Conservation (phyloP, 352 stramenopile genomes). For the Globisporangium nodosum region DNA sequence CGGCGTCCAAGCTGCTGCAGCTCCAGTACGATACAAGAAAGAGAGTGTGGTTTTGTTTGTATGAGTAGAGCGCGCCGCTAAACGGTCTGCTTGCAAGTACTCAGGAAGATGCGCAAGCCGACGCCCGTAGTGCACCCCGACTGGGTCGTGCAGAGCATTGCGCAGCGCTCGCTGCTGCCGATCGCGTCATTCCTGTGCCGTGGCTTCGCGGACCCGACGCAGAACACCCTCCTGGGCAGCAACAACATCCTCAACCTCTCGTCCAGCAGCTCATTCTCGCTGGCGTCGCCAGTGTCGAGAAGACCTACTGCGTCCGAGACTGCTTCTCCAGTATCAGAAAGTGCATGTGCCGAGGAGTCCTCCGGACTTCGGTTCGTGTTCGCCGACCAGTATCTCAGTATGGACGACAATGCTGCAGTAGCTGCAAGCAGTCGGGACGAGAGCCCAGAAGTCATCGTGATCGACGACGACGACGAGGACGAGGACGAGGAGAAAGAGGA, state of each 20-base stretch:
- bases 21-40: slow-evolving; percentile 39
- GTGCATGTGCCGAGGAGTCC: background rate
- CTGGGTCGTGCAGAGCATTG: slow-evolving; percentile 91
- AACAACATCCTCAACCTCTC: slow-evolving; percentile 10
- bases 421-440: background rate
- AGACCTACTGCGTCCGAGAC: background rate
- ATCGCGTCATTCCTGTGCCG: slow-evolving; percentile 81
- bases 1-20: slow-evolving; percentile 81
- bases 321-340: background rate
- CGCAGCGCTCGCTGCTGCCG: slow-evolving; percentile 58
- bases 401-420: background rate
- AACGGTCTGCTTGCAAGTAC: background rate
- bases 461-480: slow-evolving; percentile 5
- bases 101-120: slow-evolving; percentile 48
- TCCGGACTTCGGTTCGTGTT: background rate
- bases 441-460: slow-evolving; percentile 1
- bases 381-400: background rate
- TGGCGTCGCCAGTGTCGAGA: background rate
- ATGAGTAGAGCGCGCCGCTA: background rate
- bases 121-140: slow-evolving; percentile 82
- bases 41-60: background rate
- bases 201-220: slow-evolving; percentile 72
- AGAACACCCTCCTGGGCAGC: slow-evolving; percentile 31
- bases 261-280: slow-evolving; percentile 1
- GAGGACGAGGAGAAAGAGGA: background rate